Evolutionary conservation across 169 alveolate species (phyloP), one percentile per base, ranked within the genome.

Genomic region (Plasmodium fragile): DNA sequence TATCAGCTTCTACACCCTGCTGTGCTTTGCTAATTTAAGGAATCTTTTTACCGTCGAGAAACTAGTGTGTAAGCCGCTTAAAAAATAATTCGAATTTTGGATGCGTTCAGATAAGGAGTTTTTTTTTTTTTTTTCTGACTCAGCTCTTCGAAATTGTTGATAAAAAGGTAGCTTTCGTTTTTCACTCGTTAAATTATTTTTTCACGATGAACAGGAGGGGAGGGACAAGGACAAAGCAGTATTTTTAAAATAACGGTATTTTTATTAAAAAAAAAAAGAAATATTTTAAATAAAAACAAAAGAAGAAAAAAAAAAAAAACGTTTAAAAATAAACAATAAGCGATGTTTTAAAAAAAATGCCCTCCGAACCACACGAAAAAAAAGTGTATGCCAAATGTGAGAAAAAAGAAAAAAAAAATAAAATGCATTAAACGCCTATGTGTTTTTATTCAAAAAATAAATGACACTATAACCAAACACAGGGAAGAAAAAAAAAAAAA

Each of bases 321-420:
- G 8, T 45, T 49, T 11, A 49, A 49, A 13, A 49, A 49, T 49
- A 16, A 49, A 49, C 18, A 2, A 49, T 13, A 49, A 49, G 59
- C 22, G 59, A 49, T 16, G 59, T 16, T 49, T 49, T 49, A 49
- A 13, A 49, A 49, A 49, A 49, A 49, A 13, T 49, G 59, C 22
- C 59, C 7, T 13, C 59, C 18, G 25, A 49, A 7, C 8, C 22
- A 11, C 25, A 49, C 22, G 59, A 28, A 65, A 65, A 22, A 65
- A 28, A 65, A 65, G 39, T 65, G 75, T 65, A 65, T 55, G 75
- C 75, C 1, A 65, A 65, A 65, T 65, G 75, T 65, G 75, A 65
- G 39, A 25, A 65, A 65, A 25, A 28, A 65, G 36, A 65, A 65
- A 65, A 65, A 13, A 41, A 41, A 41, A n/a, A n/a, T 0, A 45